Conservation (phyloP, 2,329 filamentous ascomycete genomes). For the Xylaria sp. region DNA sequence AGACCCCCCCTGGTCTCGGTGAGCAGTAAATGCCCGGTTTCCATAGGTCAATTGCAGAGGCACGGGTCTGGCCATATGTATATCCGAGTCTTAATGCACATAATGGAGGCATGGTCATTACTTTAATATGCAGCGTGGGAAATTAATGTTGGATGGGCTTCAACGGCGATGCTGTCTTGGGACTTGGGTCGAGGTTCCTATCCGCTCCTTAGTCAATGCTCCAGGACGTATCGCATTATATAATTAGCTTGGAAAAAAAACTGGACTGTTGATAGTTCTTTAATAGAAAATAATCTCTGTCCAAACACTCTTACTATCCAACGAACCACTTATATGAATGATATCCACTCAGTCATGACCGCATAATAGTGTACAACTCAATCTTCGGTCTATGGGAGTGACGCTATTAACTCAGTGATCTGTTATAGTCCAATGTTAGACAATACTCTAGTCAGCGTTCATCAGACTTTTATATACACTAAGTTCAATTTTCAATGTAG, state of each 20-base stretch:
- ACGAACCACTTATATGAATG: too few species aligned
- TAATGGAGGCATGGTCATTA: slow-evolving; percentile 1
- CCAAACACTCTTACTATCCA: background rate
- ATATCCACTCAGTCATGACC: too few species aligned
- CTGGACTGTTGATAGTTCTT: slow-evolving; percentile 17
- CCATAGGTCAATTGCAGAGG: background rate
- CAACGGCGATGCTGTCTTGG: too few species aligned
- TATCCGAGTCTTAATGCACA: background rate
- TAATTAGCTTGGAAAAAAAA: slow-evolving; percentile 25
- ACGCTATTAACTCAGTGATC: background rate
- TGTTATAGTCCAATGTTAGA: background rate
- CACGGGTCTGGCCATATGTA: background rate
- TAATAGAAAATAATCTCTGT: slow-evolving; percentile 17
- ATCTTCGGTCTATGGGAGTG: background rate
- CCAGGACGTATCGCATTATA: background rate
- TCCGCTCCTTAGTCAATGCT: slow-evolving; percentile 12
- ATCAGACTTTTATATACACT: too few species aligned
- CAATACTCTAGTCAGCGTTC: too few species aligned
- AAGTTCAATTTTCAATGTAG: too few species aligned
- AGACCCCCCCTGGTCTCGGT: slow-evolving; percentile 46
- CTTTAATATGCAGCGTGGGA: background rate
- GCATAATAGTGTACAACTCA: background rate
- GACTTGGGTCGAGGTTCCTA: slow-evolving; percentile 2
- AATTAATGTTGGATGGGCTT: too few species aligned
- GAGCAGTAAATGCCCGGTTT: slow-evolving; percentile 25